Evolutionary conservation across 2,329 filamentous ascomycete species (phyloP).

Genomic region (Parastagonospora nodorum): DNA sequence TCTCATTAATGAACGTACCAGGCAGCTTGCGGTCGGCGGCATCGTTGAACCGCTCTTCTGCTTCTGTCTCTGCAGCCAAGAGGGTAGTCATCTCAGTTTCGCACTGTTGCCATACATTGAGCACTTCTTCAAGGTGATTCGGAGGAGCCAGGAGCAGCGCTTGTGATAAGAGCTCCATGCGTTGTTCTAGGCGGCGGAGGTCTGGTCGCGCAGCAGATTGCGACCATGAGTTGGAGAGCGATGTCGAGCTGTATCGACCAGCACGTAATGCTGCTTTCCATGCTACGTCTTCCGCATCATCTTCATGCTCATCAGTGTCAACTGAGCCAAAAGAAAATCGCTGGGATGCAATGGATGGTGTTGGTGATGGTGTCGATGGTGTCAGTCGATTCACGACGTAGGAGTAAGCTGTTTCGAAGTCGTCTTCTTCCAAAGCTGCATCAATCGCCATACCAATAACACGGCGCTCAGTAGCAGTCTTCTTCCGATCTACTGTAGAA

Average conservation of each 20-base stretch:
- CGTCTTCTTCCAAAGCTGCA: constrained; percentile 75
- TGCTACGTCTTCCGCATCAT: constrained; percentile 66
- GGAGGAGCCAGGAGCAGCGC: constrained; percentile 76
- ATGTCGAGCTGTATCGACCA: constrained; percentile 67
- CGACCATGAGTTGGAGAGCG: constrained; percentile 45
- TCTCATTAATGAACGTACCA: constrained; percentile 50
- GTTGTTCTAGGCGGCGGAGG: constrained; percentile 75
- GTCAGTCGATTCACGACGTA: constrained; percentile 75
- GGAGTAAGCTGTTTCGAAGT: constrained; percentile 85
- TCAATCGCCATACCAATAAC: constrained; percentile 82
- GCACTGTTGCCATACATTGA: constrained; percentile 75
- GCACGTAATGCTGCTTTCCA: constrained; percentile 80
- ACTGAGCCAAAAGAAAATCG: constrained; percentile 33
- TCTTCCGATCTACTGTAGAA: constrained; percentile 35
- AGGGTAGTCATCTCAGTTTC: constrained; percentile 76
- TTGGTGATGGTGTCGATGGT: constrained; percentile 33
- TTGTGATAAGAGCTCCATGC: constrained; percentile 78
- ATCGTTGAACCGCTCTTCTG: constrained; percentile 73
- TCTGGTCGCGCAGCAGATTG: constrained; percentile 49
- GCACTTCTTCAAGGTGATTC: constrained; percentile 72
- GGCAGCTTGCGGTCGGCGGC: constrained; percentile 63
- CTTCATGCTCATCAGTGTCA: constrained; percentile 21
- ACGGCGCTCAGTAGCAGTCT: constrained; percentile 62
- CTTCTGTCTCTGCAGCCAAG: constrained; percentile 68
- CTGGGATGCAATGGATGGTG: constrained; percentile 27